Percentiles rank a stretch among this genome's conserved stretches.
These are phyloP conservation scores for Eremochloa ophiuroides DNA, from an alignment of 176 grass and related monocot genomes.

Conservation along the genomic window DNA sequence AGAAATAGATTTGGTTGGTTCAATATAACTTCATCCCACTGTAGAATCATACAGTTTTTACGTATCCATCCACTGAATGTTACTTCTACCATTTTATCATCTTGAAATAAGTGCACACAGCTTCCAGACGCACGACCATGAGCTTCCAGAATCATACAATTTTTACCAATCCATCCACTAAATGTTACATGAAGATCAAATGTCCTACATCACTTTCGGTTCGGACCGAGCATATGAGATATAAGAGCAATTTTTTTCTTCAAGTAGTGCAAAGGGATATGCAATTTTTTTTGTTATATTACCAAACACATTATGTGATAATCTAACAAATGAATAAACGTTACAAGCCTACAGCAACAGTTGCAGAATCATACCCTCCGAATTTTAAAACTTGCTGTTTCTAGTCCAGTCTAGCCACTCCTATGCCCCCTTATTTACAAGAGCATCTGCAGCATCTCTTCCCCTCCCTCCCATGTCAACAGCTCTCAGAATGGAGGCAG, in stretches of 20 bases:
- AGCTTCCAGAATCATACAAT: background rate
- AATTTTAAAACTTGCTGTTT: constrained; percentile 2
- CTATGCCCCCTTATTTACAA: constrained; percentile 37
- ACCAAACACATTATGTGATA: constrained; percentile 11
- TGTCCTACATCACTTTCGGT: background rate
- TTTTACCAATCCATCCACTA: background rate
- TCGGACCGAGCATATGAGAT: constrained; percentile 5
- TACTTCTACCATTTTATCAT: background rate
- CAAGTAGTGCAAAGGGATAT: constrained; percentile 1
- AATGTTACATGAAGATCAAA: background rate
- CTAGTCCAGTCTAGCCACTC: constrained; percentile 7
- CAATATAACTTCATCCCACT: background rate
- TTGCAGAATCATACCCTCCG: constrained; percentile 17
- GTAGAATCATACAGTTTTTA: background rate
- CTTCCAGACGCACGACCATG: too few relatives aligned
- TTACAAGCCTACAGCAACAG: constrained; percentile 21
- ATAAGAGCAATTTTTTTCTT: background rate
- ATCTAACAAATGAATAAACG: constrained; percentile 50
- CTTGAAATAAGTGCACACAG: too few relatives aligned
- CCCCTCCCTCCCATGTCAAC: background rate
- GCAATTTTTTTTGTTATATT: background rate
- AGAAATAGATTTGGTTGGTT: background rate
- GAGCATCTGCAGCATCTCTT: background rate
- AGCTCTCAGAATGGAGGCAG: constrained; percentile 45
- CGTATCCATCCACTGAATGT: background rate